A percentile compares a stretch with the other conserved stretches of the same genome.
These are phyloP conservation scores for Dimargaris cristalligena DNA, from an alignment of 192 early-diverging fungal genomes.

Conservation along the genomic window DNA sequence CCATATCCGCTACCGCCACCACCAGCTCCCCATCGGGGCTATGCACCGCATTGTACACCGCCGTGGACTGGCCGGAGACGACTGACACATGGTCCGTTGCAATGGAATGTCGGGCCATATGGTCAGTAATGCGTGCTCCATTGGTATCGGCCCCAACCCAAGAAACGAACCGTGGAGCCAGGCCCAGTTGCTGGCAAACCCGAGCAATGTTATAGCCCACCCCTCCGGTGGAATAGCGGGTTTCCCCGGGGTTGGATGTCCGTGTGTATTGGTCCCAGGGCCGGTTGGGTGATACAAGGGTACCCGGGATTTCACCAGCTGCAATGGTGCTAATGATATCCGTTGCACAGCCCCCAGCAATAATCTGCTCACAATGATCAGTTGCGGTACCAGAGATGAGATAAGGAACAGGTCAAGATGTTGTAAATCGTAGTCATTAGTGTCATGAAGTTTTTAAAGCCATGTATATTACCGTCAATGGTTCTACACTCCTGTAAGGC, in stretches of 20 bases:
- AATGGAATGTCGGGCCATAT: constrained; percentile 39
- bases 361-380: constrained; percentile 35
- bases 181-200: constrained; percentile 44
- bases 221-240: constrained; percentile 56
- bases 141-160: constrained; percentile 55
- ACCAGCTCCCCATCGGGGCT: constrained; percentile 47
- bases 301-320: not conserved
- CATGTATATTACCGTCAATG: not conserved
- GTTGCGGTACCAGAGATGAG: not conserved
- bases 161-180: constrained; percentile 42
- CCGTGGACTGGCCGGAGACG: constrained; percentile 33
- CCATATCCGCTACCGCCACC: constrained; percentile 87
- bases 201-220: constrained; percentile 89
- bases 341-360: constrained; percentile 72
- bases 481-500: not conserved
- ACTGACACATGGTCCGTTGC: constrained; percentile 16
- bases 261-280: constrained; percentile 15
- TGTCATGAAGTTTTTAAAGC: not conserved
- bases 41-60: constrained; percentile 70
- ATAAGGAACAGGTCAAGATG: not conserved
- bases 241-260: constrained; percentile 60
- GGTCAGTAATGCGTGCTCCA: constrained; percentile 33
- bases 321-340: constrained; percentile 56
- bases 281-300: not conserved
- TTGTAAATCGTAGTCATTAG: not conserved